phyloP scores from a whole-genome alignment of 2,329 filamentous ascomycete genomes.

The Xylaria sp. region DNA sequence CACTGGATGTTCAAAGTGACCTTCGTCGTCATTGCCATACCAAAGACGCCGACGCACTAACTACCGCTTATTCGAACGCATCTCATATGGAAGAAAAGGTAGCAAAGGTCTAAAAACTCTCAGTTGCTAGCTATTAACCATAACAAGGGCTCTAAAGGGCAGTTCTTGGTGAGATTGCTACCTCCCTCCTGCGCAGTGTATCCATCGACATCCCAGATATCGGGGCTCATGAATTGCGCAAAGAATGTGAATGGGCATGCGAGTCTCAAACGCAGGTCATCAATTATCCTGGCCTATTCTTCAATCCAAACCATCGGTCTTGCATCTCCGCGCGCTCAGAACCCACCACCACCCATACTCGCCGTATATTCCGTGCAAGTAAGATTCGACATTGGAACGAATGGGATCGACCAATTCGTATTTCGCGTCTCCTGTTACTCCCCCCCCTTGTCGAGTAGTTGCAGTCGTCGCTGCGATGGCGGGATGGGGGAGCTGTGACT shows the following conservation, averaged over 20 bases:
- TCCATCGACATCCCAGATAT: background rate
- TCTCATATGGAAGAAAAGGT: background rate
- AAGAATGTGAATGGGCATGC: slow-evolving; percentile 13
- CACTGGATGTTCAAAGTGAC: no score
- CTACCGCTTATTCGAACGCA: background rate
- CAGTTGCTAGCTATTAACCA: slow-evolving; percentile 7
- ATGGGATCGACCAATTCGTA: slow-evolving; percentile 27
- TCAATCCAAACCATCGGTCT: slow-evolving; percentile 11
- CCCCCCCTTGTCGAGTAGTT: background rate
- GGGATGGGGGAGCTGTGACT: slow-evolving; percentile 28
- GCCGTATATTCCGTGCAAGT: slow-evolving; percentile 3
- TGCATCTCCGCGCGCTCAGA: slow-evolving; percentile 9
- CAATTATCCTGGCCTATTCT: background rate
- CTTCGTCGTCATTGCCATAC: background rate
- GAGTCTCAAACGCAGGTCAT: slow-evolving; percentile 1
- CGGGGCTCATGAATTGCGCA: slow-evolving; percentile 12
- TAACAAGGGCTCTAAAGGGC: background rate
- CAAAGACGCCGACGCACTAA: background rate
- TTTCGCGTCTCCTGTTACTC: slow-evolving; percentile 5
- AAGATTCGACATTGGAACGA: slow-evolving; percentile 15
- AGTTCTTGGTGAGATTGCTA: slow-evolving; percentile 3
- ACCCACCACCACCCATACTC: background rate
- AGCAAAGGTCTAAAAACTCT: background rate
- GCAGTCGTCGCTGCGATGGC: slow-evolving; percentile 1
- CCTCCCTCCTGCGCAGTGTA: slow-evolving; percentile 19